Evolutionary conservation across 2,329 filamentous ascomycete species (phyloP), one percentile per base, ranked within the genome.

Genomic region (Neofusicoccum cordaticola): DNA sequence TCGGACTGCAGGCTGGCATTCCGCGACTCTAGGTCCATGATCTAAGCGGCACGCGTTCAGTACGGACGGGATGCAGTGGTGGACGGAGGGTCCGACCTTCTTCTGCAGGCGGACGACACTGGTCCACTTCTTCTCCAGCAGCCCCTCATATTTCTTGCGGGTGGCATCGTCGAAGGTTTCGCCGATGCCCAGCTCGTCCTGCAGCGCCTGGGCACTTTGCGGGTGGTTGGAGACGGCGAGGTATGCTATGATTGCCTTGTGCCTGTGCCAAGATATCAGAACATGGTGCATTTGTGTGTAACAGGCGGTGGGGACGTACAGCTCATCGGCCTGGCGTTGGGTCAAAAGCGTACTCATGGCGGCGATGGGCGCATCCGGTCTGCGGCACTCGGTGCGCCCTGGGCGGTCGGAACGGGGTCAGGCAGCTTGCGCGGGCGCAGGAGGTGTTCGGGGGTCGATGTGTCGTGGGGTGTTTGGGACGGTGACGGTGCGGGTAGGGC

Each of bases 51-150:
- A 47, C 13, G 15, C 37, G 27, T 47, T 61, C 27, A 63, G 56
- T 31, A 62, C 27, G 17, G 37, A 22, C 12, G 45, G 22, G 35
- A 11, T 15, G n/a, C 22, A 4, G 58, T 52, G 60, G 44, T 41
- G 41, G 12, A 34, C n/a, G 50, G 22, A 13, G 34, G 35, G 58
- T 35, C 78, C 58, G 79, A 90, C 92, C 90, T 97, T 98, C 80
- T 97, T 97, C 80, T 98, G 94, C 77, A 98, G 79, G 67, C 94
- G 86, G 72, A 97, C 93, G 34, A 98, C 90, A 72, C 92, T 95
- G 19, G 94, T 98, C 94, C 94, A 98, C 83, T 98, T 98, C 86
- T 97, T 97, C 84, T 98, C 94, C 69, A 98, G 80, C 34, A 98
- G 80, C 1, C 91, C 91, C 79, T 97, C 93, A 80, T 97, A 98